These are phyloP conservation scores for Arthrocladium fulminans DNA, from an alignment of 2,329 filamentous ascomycete genomes.

Conservation along the genomic window DNA sequence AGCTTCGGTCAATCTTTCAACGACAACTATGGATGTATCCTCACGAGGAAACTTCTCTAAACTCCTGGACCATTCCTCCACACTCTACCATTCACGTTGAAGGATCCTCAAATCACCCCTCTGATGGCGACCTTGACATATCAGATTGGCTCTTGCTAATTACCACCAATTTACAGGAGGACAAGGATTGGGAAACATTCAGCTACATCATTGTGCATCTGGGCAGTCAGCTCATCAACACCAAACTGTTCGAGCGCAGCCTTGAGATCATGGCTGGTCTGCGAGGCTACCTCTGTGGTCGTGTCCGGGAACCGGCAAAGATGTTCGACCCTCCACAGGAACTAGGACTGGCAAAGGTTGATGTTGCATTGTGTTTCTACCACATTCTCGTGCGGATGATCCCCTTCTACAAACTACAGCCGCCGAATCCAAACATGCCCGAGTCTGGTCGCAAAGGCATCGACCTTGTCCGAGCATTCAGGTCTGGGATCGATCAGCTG, in stretches of 20 bases:
- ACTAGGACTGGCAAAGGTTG: constrained; percentile 74
- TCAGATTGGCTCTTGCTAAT: constrained; percentile 68
- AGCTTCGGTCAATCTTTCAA: neutral
- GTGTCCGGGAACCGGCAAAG: constrained; percentile 59
- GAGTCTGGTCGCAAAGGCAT: constrained; percentile 68
- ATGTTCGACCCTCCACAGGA: constrained; percentile 73
- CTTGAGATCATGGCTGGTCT: constrained; percentile 67
- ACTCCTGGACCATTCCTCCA: constrained; percentile 1
- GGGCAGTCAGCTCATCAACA: constrained; percentile 80
- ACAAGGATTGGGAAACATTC: constrained; percentile 83
- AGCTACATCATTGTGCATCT: constrained; percentile 81
- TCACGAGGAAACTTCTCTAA: constrained; percentile 27
- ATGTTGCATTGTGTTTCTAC: constrained; percentile 82
- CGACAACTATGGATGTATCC: constrained; percentile 47
- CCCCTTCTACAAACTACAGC: constrained; percentile 59
- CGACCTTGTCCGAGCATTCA: constrained; percentile 77
- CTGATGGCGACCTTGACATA: constrained; percentile 44
- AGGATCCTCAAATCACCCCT: constrained; percentile 19
- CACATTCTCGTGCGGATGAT: constrained; percentile 79
- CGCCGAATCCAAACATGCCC: constrained; percentile 29
- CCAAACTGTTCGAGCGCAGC: constrained; percentile 68
- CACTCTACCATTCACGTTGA: neutral
- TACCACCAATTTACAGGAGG: constrained; percentile 62
- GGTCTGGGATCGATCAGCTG: constrained; percentile 62
- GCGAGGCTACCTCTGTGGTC: constrained; percentile 68